Evolutionary conservation across 495 filamentous ascomycete species (phyloP), one percentile per base, ranked within the genome.

Genomic region (Hypoxylon crocopeplum): DNA sequence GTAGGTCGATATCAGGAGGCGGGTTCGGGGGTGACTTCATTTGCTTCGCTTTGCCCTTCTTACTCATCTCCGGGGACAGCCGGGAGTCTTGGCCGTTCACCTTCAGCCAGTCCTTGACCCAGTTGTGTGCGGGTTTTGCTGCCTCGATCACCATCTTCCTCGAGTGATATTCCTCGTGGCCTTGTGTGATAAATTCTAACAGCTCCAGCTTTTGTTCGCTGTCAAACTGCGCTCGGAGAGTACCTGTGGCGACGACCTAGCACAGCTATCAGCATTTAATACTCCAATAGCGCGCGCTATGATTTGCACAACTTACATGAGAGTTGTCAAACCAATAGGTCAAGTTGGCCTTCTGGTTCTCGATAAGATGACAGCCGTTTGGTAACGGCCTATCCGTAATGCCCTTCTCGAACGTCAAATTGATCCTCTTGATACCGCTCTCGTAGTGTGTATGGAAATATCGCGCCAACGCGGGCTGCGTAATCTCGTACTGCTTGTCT

Each of bases 371-470:
- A 33, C 82, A 82, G 39, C 87, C 86, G 45, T 83, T 81, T 2
- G 79, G 74, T 37, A 85, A 61, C 21, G 82, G 73, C 16, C 74
- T 78, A 53, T 92, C 88, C 1, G 61, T 68, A 0, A 72, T 75
- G 3, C 83, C 79, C 53, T 77, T 81, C 49, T 86, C 83, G 42
- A 92, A 76, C 13, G 89, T 79, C 77, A 96, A 82, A 67, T 94
- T 90, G 42, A 97, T 89, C 16, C 82, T 85, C 40, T 80, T 82
- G 30, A 96, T 85, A 4, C 91, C 90, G 49, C 88, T 93, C n/a
- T 87, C 85, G 62, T 90, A 95, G 59, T 93, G 88, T 0, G 87
- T 90, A 42, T 86, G 77, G 69, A 93, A 95, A 62, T 90, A 96
- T 41, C 91, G 85, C 12, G 92, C 81, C 15, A 97, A 72, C 1